Conservation (phyloP, 345 rosid genomes). For the Isatis tinctoria region DNA sequence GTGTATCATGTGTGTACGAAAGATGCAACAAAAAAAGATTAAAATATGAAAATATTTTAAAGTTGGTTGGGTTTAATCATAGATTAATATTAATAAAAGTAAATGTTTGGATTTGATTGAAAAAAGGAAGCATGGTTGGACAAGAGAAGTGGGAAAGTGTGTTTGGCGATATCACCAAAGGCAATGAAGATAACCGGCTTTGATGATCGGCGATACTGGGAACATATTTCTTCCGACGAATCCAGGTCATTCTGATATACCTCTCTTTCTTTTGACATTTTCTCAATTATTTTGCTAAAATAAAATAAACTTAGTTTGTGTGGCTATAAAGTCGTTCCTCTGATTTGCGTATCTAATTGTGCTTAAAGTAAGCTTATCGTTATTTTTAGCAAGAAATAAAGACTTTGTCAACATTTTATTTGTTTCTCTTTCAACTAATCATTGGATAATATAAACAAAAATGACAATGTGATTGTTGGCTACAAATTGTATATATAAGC, state of each 20-base stretch:
- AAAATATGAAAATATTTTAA: background rate
- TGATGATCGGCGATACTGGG: constrained; percentile 93
- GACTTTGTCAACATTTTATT: background rate
- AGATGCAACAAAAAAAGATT: background rate
- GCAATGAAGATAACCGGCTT: constrained; percentile 82
- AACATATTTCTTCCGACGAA: constrained; percentile 65
- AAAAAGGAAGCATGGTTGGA: constrained; percentile 78
- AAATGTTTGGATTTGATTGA: constrained; percentile 18
- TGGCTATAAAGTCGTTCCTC: too few species aligned
- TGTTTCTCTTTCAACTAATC: constrained; percentile 15
- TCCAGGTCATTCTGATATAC: constrained; percentile 52
- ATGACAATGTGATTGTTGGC: background rate
- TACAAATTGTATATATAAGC: background rate
- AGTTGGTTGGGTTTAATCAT: constrained; percentile 4
- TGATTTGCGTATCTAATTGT: background rate
- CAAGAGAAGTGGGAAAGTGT: constrained; percentile 61
- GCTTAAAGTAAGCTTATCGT: background rate
- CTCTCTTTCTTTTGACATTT: background rate
- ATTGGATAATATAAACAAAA: constrained; percentile 3
- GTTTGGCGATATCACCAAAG: constrained; percentile 64
- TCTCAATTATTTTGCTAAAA: too few species aligned
- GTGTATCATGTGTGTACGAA: constrained; percentile 24
- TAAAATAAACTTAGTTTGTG: too few species aligned
- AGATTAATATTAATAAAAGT: background rate
- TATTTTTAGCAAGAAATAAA: background rate